Conservation (phyloP, 495 filamentous ascomycete species). For the Penicillium silybi region DNA sequence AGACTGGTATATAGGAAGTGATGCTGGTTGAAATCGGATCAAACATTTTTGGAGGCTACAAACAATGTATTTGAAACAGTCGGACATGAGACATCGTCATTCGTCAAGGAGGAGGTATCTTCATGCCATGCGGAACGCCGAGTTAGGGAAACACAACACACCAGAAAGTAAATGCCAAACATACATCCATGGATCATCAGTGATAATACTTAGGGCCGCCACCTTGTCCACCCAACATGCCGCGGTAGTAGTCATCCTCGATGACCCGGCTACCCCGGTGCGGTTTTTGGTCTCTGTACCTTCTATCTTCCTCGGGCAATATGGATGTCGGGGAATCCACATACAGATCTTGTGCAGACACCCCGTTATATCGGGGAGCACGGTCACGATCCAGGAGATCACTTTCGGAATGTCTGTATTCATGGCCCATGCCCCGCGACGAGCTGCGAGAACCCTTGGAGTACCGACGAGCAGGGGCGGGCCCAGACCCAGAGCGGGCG, state of each 20-base stretch:
- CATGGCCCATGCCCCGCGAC: constrained; percentile 27
- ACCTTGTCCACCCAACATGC: constrained; percentile 33
- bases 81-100: constrained; percentile 18
- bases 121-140: constrained; percentile 20
- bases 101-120: constrained; percentile 22
- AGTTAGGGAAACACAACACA: constrained; percentile 8
- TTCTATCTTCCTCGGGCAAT: constrained; percentile 26
- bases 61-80: neutral
- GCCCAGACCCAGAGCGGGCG: constrained; percentile 22
- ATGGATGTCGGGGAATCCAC: constrained; percentile 19
- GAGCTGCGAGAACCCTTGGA: constrained; percentile 32
- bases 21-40: neutral
- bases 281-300: constrained; percentile 22
- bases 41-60: neutral
- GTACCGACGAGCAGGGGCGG: constrained; percentile 10
- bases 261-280: constrained; percentile 21
- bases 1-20: neutral
- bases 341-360: constrained; percentile 30
- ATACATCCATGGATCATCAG: constrained; percentile 13
- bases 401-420: constrained; percentile 41
- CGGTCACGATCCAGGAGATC: constrained; percentile 30
- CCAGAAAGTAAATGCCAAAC: neutral
- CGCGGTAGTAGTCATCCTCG: constrained; percentile 40
- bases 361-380: constrained; percentile 15
- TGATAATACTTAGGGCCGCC: constrained; percentile 35